phyloP scores from a whole-genome alignment of 2,329 filamentous ascomycete genomes.

The Xylariaceae sp. region DNA sequence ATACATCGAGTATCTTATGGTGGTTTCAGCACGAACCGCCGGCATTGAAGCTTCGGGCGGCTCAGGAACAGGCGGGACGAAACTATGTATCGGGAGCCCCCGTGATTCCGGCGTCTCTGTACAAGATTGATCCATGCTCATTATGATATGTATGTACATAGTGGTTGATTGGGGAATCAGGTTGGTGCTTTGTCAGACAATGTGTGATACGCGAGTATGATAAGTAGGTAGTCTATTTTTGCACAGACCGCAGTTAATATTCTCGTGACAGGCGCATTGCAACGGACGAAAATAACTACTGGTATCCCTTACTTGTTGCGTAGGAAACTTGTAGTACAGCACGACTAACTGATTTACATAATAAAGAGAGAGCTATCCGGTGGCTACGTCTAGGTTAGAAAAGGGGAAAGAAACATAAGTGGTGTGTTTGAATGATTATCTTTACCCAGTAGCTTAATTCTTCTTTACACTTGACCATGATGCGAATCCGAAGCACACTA shows the following conservation, averaged over 20 bases:
- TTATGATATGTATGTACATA: background rate
- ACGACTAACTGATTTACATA: no score
- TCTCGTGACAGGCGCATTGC: conserved; percentile 2
- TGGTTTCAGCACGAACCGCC: background rate
- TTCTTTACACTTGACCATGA: background rate
- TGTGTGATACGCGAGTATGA: background rate
- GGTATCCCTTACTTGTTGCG: background rate
- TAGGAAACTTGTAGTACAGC: background rate
- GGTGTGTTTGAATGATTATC: background rate
- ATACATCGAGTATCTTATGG: background rate
- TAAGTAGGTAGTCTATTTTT: background rate
- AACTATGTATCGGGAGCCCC: background rate
- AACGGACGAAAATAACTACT: conserved; percentile 6
- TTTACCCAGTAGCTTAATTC: background rate
- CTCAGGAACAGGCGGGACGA: background rate
- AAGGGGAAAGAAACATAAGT: conserved; percentile 1
- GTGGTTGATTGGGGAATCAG: background rate
- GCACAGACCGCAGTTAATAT: background rate
- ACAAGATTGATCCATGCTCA: background rate
- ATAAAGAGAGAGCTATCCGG: background rate
- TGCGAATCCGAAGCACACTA: conserved; percentile 4
- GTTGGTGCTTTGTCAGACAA: background rate
- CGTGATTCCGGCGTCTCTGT: background rate
- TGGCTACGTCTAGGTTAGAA: background rate
- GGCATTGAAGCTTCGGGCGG: background rate